Evolutionary conservation across 225 moss, liverwort and hornwort genomes (phyloP).

Genomic region (Asterella californica): DNA sequence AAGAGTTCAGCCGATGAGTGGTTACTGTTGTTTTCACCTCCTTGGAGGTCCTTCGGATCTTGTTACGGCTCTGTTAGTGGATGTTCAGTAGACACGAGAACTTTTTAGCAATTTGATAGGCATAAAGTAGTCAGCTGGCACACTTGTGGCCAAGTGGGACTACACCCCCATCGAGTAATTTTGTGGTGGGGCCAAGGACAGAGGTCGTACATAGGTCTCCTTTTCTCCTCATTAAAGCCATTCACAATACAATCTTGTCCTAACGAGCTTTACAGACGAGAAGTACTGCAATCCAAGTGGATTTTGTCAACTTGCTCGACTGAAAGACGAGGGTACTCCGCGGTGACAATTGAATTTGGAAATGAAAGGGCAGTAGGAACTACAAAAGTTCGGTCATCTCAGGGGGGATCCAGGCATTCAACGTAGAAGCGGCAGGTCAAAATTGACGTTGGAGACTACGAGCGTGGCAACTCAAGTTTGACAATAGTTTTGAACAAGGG

Average conservation of each 20-base stretch:
- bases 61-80: neutral
- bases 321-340: neutral
- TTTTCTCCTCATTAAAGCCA: neutral
- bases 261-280: neutral
- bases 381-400: neutral
- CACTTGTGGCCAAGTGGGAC: neutral
- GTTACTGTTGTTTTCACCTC: neutral
- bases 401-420: neutral
- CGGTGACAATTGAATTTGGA: neutral
- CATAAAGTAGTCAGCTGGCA: neutral
- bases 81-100: neutral
- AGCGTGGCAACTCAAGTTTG: neutral
- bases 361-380: neutral
- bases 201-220: neutral
- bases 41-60: neutral
- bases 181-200: neutral
- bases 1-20: neutral
- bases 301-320: neutral
- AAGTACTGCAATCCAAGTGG: neutral
- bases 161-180: neutral
- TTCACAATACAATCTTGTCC: neutral
- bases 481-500: neutral
- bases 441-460: neutral
- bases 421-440: neutral
- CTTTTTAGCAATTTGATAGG: neutral